These are phyloP conservation scores for Planoprotostelium fungivorum DNA, from an alignment of 78 protist species.

Conservation along the genomic window DNA sequence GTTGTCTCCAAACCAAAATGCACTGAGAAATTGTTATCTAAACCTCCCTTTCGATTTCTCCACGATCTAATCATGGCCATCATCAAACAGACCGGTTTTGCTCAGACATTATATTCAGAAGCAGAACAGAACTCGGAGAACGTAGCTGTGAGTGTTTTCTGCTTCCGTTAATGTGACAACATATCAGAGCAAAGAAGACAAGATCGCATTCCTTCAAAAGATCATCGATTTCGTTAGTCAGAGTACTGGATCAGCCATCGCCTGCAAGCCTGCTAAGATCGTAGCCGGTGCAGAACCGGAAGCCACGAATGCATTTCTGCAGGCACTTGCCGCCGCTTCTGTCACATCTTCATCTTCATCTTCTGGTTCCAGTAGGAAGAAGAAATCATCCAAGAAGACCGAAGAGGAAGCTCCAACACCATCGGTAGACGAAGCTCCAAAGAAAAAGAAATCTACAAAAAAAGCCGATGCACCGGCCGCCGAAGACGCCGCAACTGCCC, in stretches of 20 bases:
- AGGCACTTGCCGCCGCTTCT: slow-evolving; percentile 10
- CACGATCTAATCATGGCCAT: slow-evolving; percentile 64
- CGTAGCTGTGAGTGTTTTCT: background rate
- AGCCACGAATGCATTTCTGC: slow-evolving; percentile 50
- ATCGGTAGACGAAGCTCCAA: background rate
- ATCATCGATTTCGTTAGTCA: slow-evolving; percentile 6
- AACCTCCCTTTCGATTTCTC: slow-evolving; percentile 77
- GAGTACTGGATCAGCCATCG: background rate
- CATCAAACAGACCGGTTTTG: slow-evolving; percentile 23
- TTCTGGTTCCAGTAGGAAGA: background rate
- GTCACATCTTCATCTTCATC: background rate
- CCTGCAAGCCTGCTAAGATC: slow-evolving; percentile 37
- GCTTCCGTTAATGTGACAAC: background rate
- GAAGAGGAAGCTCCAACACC: background rate
- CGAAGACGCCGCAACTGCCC: background rate
- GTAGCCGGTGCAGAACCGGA: slow-evolving; percentile 69
- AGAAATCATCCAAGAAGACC: slow-evolving; percentile 1
- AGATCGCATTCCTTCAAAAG: slow-evolving; percentile 37
- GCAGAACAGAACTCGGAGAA: slow-evolving; percentile 17
- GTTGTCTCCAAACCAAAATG: slow-evolving; percentile 45
- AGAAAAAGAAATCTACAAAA: background rate
- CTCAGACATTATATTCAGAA: slow-evolving; percentile 15
- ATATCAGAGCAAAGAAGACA: slow-evolving; percentile 44
- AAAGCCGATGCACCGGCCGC: background rate
- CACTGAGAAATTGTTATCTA: slow-evolving; percentile 36